phyloP scores from a whole-genome alignment of 2,329 filamentous ascomycete species.

The Sporothrix dimorphospora region DNA sequence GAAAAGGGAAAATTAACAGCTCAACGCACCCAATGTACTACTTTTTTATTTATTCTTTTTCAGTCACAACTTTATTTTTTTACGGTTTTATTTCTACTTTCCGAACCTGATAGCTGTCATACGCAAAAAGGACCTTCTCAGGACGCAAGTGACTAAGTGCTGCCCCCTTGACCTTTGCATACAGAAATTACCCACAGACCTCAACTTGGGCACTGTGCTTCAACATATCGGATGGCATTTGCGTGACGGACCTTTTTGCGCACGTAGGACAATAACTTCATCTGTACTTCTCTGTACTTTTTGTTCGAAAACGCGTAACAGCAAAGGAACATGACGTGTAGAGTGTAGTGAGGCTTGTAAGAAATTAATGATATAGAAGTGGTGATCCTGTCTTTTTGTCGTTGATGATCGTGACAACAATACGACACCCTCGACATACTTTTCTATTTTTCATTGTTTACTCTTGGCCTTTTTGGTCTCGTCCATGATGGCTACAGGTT shows the following conservation, averaged over 20 bases:
- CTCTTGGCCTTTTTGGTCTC: not conserved
- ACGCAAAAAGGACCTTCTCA: not conserved
- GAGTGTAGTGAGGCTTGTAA: not conserved
- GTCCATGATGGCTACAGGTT: not conserved
- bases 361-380: too few species aligned
- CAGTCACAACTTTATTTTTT: too few species aligned
- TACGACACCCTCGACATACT: too few species aligned
- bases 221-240: not conserved
- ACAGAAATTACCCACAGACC: not conserved
- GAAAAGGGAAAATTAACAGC: too few species aligned
- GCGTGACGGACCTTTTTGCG: not conserved
- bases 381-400: not conserved
- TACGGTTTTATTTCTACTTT: too few species aligned
- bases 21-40: too few species aligned
- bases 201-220: not conserved
- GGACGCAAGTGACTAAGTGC: not conserved
- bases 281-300: not conserved
- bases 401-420: not conserved
- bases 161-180: not conserved
- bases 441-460: too few species aligned
- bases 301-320: not conserved
- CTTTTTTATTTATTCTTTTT: too few species aligned
- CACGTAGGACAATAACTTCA: not conserved
- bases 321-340: not conserved
- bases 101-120: too few species aligned